These are phyloP conservation scores for Rasamsonia emersonii DNA, from an alignment of 2,329 filamentous ascomycete species.

Conservation along the genomic window DNA sequence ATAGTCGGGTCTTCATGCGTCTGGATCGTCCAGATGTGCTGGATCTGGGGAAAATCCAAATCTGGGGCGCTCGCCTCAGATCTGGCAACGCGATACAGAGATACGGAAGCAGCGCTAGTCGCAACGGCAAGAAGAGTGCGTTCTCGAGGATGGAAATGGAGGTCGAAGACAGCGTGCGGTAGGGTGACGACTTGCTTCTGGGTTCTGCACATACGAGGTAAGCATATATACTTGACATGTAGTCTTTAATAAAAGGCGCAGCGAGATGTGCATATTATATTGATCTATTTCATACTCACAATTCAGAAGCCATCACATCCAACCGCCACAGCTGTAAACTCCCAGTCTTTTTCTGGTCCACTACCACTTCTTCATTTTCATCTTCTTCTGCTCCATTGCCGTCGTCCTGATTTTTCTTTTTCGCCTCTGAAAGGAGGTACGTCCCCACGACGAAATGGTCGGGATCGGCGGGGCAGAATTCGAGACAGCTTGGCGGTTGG, in stretches of 20 bases:
- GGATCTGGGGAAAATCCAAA: slow-evolving; percentile 10
- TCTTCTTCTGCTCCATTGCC: slow-evolving; percentile 13
- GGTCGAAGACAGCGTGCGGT: slow-evolving; percentile 69
- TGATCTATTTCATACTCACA: slow-evolving; percentile 17
- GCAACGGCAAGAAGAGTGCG: slow-evolving; percentile 60
- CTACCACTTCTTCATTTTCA: slow-evolving; percentile 17
- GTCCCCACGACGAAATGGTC: slow-evolving; percentile 73
- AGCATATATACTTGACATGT: slow-evolving; percentile 12
- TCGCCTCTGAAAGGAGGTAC: slow-evolving; percentile 54
- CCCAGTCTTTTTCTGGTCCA: slow-evolving; percentile 59
- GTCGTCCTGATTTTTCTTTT: slow-evolving; percentile 11
- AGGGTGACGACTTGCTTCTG: slow-evolving; percentile 53
- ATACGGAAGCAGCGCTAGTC: slow-evolving; percentile 56
- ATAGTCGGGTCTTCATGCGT: slow-evolving; percentile 47
- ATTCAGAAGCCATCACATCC: slow-evolving; percentile 18
- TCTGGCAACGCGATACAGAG: slow-evolving; percentile 26
- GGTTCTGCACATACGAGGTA: slow-evolving; percentile 33
- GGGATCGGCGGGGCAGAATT: slow-evolving; percentile 39
- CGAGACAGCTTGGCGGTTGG: slow-evolving; percentile 37
- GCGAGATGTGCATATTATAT: slow-evolving; percentile 7
- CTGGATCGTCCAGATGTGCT: slow-evolving; percentile 35
- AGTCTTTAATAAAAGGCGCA: slow-evolving; percentile 7
- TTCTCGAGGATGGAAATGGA: slow-evolving; percentile 63
- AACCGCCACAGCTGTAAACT: slow-evolving; percentile 62
- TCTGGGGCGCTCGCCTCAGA: slow-evolving; percentile 9